phyloP scores from a whole-genome alignment of 768 basidiomycete species.

The Saitozyma sp. region DNA sequence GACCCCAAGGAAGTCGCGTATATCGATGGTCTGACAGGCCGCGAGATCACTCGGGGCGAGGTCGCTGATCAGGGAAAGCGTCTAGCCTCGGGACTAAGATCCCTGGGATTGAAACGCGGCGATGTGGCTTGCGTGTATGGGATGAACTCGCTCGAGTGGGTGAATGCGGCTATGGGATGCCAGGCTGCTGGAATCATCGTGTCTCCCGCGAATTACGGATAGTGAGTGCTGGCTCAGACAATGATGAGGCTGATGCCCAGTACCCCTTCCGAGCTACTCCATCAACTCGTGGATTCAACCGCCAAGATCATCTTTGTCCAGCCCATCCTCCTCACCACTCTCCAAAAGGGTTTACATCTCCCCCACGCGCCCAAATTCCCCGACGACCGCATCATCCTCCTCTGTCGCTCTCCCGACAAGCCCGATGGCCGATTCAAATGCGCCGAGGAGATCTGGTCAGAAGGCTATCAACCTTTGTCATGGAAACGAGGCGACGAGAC shows the following conservation, averaged over 20 bases:
- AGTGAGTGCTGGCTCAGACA: slow-evolving; percentile 21
- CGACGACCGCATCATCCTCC: slow-evolving; percentile 62
- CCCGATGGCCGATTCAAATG: slow-evolving; percentile 10
- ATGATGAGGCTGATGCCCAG: too few species aligned
- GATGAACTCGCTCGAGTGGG: slow-evolving; percentile 66
- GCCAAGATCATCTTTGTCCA: slow-evolving; percentile 66
- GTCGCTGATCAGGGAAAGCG: slow-evolving; percentile 61
- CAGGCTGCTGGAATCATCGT: slow-evolving; percentile 67
- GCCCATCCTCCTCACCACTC: slow-evolving; percentile 62
- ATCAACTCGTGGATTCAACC: slow-evolving; percentile 69
- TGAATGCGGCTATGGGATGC: slow-evolving; percentile 55
- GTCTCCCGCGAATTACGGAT: slow-evolving; percentile 65
- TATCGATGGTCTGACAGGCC: slow-evolving; percentile 66
- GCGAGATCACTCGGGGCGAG: slow-evolving; percentile 61
- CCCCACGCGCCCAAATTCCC: slow-evolving; percentile 23
- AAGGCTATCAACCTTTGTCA: slow-evolving; percentile 9
- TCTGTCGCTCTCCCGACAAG: slow-evolving; percentile 48
- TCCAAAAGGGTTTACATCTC: slow-evolving; percentile 62
- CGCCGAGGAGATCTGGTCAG: slow-evolving; percentile 23
- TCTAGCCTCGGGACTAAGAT: slow-evolving; percentile 63
- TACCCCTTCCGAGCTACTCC: slow-evolving; percentile 66
- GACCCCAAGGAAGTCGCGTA: slow-evolving; percentile 59
- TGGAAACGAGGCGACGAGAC: slow-evolving; percentile 26
- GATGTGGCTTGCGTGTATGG: slow-evolving; percentile 64
- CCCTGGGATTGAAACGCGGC: slow-evolving; percentile 56